phyloP scores from a whole-genome alignment of 2,329 filamentous ascomycete species.

The Cladophialophora bantiana region DNA sequence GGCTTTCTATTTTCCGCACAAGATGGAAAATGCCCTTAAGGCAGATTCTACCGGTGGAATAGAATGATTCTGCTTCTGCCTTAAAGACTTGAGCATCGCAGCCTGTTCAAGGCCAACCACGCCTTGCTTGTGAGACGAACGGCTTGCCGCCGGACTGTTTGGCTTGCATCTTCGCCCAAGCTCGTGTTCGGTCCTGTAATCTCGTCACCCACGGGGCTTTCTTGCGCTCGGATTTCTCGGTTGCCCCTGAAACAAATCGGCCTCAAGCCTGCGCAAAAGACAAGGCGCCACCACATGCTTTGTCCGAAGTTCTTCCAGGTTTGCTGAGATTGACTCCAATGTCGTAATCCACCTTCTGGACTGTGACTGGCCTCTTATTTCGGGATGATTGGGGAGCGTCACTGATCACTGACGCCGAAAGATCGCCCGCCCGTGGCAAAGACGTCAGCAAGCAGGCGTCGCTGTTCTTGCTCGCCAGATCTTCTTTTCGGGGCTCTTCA shows the following conservation, averaged over 20 bases:
- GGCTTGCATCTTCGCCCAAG: background rate
- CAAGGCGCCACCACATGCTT: slow-evolving; percentile 15
- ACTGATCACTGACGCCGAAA: background rate
- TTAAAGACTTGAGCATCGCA: background rate
- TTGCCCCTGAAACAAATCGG: slow-evolving; percentile 29
- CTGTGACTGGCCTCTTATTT: slow-evolving; percentile 16
- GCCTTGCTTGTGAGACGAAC: background rate
- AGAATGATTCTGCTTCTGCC: background rate
- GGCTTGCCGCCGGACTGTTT: slow-evolving; percentile 16
- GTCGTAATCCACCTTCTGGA: slow-evolving; percentile 4
- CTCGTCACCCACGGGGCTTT: slow-evolving; percentile 27
- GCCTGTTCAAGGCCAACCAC: background rate
- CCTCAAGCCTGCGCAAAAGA: slow-evolving; percentile 7
- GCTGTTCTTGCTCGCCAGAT: background rate
- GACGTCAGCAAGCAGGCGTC: slow-evolving; percentile 8
- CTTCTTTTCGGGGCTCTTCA: background rate
- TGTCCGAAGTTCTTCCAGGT: background rate
- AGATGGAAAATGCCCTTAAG: background rate
- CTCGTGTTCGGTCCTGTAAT: slow-evolving; percentile 29
- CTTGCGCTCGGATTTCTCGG: slow-evolving; percentile 26
- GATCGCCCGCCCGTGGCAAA: background rate
- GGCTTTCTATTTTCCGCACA: background rate
- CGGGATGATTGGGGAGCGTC: background rate
- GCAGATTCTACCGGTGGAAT: background rate
- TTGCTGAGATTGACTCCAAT: slow-evolving; percentile 11